Percentiles rank a stretch among this genome's conserved stretches.
phyloP scores from a whole-genome alignment of 2,329 filamentous ascomycete species.

The Epichloe typhina region DNA sequence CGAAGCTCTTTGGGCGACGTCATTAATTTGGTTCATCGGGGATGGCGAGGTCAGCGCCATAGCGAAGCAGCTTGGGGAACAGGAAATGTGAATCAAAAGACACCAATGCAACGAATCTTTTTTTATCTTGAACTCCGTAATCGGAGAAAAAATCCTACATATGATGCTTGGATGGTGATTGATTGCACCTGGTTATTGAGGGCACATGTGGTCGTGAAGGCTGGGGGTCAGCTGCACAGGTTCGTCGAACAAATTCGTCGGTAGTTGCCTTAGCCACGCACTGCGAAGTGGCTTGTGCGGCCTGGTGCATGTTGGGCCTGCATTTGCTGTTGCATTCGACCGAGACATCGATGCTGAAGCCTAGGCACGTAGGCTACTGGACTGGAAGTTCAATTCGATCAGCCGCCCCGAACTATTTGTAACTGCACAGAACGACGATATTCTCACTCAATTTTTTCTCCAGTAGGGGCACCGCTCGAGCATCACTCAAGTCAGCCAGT shows the following conservation, averaged over 20 bases:
- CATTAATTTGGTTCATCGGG: slow-evolving; percentile 16
- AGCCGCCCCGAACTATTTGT: background rate
- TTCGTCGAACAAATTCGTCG: no score
- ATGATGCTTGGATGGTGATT: background rate
- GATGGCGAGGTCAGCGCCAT: slow-evolving; percentile 13
- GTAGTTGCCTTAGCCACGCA: background rate
- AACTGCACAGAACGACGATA: background rate
- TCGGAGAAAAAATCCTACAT: background rate
- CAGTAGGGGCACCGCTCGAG: no score
- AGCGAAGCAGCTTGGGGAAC: background rate
- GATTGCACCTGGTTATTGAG: no score
- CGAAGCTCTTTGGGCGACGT: slow-evolving; percentile 12
- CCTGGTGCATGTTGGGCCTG: no score
- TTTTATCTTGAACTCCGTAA: background rate
- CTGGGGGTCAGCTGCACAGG: no score
- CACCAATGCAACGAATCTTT: background rate
- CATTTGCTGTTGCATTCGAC: no score
- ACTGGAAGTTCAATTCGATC: no score
- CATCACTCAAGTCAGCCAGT: no score
- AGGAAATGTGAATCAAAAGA: background rate
- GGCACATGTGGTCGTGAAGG: no score
- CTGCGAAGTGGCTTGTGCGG: background rate
- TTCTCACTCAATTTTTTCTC: background rate
- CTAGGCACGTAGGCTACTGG: background rate
- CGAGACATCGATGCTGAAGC: background rate